These are phyloP conservation scores for Phlebiopsis gigantea DNA, from an alignment of 768 basidiomycete genomes.

Conservation along the genomic window DNA sequence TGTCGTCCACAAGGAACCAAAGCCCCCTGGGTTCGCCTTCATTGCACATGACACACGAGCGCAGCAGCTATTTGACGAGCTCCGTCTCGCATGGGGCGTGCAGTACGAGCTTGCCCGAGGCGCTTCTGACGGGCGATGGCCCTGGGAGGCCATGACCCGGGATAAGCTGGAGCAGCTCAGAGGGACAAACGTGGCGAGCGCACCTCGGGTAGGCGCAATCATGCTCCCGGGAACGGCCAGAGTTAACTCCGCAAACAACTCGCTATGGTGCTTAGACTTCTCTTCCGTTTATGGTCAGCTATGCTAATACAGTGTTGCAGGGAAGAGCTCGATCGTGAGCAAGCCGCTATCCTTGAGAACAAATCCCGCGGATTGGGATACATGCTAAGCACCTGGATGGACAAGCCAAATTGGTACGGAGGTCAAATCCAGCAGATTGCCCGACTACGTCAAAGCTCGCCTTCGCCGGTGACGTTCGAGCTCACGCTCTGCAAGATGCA, in stretches of 20 bases:
- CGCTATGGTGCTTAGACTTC: conserved; percentile 19
- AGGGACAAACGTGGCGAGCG: conserved; percentile 29
- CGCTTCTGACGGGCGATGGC: conserved; percentile 28
- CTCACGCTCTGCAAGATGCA: conserved; percentile 54
- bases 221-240: background rate
- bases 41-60: conserved; percentile 28
- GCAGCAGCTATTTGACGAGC: conserved; percentile 29
- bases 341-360: conserved; percentile 53
- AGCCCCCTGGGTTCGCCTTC: conserved; percentile 2
- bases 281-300: too few relatives aligned
- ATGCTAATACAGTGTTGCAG: conserved; percentile 19
- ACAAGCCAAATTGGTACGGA: conserved; percentile 53
- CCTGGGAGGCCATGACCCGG: conserved; percentile 30
- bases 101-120: conserved; percentile 44
- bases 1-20: background rate
- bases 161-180: conserved; percentile 24
- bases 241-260: background rate
- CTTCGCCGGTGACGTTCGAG: conserved; percentile 19
- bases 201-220: conserved; percentile 21
- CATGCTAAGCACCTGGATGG: conserved; percentile 43
- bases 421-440: conserved; percentile 61
- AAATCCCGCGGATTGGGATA: conserved; percentile 55
- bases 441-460: conserved; percentile 19
- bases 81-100: conserved; percentile 35
- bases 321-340: conserved; percentile 59